Evolutionary conservation across 495 filamentous ascomycete genomes (phyloP).

Genomic region (Penicillium angulare): DNA sequence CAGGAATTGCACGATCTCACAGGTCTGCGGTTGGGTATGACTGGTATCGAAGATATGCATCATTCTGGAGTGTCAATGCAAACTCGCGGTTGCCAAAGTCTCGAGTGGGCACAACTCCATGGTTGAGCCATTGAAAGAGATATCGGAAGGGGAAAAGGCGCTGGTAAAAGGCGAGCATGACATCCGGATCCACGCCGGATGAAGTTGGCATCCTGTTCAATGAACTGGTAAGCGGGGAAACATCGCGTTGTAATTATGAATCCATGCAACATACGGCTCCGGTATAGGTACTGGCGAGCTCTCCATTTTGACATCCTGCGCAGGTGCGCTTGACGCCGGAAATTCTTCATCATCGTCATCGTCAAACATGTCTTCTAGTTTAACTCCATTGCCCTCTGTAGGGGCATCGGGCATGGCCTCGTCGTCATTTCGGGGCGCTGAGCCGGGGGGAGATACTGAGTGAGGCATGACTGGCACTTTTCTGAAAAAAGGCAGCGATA

Average conservation of each 20-base stretch:
- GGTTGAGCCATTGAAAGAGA: slow-evolving; percentile 98
- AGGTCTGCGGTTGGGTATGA: slow-evolving; percentile 83
- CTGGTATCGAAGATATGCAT: slow-evolving; percentile 89
- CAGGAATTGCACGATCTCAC: slow-evolving; percentile 45
- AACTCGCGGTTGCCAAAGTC: slow-evolving; percentile 96
- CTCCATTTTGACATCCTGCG: slow-evolving; percentile 42
- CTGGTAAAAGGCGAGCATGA: slow-evolving; percentile 91
- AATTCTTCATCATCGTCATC: slow-evolving; percentile 80
- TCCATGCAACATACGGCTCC: slow-evolving; percentile 36
- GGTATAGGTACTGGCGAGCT: slow-evolving; percentile 41
- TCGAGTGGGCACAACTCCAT: slow-evolving; percentile 76
- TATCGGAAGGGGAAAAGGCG: slow-evolving; percentile 93
- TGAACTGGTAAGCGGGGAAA: neutral
- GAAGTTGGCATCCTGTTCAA: slow-evolving; percentile 22
- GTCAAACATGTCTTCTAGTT: slow-evolving; percentile 78
- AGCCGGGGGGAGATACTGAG: slow-evolving; percentile 42
- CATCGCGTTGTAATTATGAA: neutral
- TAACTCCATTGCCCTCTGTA: slow-evolving; percentile 43
- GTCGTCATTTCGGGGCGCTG: slow-evolving; percentile 29
- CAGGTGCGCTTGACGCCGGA: slow-evolving; percentile 56
- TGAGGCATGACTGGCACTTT: slow-evolving; percentile 23
- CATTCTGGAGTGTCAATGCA: slow-evolving; percentile 85
- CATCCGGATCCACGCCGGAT: slow-evolving; percentile 66
- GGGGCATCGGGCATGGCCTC: slow-evolving; percentile 44
- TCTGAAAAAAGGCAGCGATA: neutral